phyloP scores from a whole-genome alignment of 371 early-diverging fungal species.

The Cokeromyces recurvatus region DNA sequence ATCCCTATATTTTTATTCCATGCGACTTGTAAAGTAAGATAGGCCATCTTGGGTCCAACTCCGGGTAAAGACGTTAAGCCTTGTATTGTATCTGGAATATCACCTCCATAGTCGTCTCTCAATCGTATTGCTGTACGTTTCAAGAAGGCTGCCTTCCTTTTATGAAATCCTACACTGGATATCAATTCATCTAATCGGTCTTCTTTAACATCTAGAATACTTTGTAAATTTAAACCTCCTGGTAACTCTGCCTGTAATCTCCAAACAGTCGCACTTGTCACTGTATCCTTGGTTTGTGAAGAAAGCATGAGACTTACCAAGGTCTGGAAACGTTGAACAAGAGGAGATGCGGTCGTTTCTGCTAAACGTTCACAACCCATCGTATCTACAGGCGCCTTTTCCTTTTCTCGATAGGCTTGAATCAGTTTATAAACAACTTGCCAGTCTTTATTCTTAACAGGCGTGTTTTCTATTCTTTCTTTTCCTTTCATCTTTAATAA shows the following conservation, averaged over 20 bases:
- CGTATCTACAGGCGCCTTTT: constrained; percentile 91
- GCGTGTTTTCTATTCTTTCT: no score
- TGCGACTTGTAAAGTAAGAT: constrained; percentile 79
- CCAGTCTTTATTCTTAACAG: no score
- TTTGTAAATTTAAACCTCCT: constrained; percentile 60
- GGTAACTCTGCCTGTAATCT: constrained; percentile 60
- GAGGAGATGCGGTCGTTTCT: constrained; percentile 29
- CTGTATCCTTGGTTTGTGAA: constrained; percentile 94
- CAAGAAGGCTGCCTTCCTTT: constrained; percentile 77
- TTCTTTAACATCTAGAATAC: constrained; percentile 53
- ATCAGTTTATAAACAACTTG: constrained; percentile 58
- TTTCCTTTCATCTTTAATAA: no score
- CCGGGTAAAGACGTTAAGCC: constrained; percentile 85
- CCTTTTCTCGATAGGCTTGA: constrained; percentile 51
- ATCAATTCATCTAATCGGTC: constrained; percentile 70
- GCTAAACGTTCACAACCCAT: constrained; percentile 89
- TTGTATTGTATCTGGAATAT: constrained; percentile 83
- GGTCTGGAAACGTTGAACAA: constrained; percentile 82
- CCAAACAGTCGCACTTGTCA: constrained; percentile 77
- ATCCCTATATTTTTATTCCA: constrained; percentile 91
- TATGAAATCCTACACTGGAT: constrained; percentile 88
- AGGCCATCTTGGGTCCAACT: constrained; percentile 97
- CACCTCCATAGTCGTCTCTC: constrained; percentile 68
- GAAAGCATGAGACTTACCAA: constrained; percentile 92
- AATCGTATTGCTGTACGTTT: constrained; percentile 73